These are phyloP conservation scores for Kernera saxatilis DNA, from an alignment of 345 rosid species.

Conservation along the genomic window DNA sequence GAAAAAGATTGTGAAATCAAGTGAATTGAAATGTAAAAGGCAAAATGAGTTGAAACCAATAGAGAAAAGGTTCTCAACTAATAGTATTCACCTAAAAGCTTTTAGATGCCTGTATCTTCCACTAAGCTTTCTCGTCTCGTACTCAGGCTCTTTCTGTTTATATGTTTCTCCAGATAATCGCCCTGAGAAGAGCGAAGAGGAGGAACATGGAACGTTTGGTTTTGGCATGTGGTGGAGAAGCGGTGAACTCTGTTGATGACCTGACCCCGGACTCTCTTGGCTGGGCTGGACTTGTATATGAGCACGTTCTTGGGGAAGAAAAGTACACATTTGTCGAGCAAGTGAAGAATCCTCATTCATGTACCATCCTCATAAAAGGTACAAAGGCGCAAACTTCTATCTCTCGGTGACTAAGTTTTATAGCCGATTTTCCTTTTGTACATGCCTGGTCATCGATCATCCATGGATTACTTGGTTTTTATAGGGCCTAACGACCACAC, in stretches of 20 bases:
- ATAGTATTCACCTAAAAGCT: background rate
- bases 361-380: conserved; percentile 96
- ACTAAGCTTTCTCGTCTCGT: background rate
- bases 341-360: conserved; percentile 86
- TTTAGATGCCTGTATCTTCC: background rate
- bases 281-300: conserved; percentile 97
- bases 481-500: conserved; percentile 97
- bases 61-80: background rate
- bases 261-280: conserved; percentile 88
- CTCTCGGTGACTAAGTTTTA: background rate
- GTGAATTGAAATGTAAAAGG: background rate
- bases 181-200: conserved; percentile 96
- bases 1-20: background rate
- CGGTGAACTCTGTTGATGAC: conserved; percentile 86
- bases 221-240: conserved; percentile 97
- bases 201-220: conserved; percentile 98
- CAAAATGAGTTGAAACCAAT: background rate
- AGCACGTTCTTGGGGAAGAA: conserved; percentile 92
- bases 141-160: background rate
- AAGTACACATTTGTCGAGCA: conserved; percentile 95
- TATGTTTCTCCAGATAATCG: conserved; percentile 57
- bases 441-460: background rate
- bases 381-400: conserved; percentile 1
- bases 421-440: background rate
- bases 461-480: background rate